A percentile compares a stretch with the other conserved stretches of the same genome.
Evolutionary conservation across 495 filamentous ascomycete species (phyloP).

Genomic region (Aspergillus taichungensis): DNA sequence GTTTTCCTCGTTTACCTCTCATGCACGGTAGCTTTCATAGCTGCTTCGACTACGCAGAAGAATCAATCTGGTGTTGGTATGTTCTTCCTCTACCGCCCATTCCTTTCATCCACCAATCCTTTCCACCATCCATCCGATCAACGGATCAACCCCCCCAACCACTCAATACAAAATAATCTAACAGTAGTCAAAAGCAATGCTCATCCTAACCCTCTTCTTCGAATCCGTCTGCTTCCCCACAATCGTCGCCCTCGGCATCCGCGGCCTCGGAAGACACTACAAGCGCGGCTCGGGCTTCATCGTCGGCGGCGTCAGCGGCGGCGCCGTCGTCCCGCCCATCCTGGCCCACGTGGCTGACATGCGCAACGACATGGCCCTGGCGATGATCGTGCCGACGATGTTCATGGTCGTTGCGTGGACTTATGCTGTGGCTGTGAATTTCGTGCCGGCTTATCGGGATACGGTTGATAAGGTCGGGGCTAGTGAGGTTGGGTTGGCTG

Average conservation of each 20-base stretch:
- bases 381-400: conserved; percentile 50
- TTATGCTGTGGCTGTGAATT: conserved; percentile 56
- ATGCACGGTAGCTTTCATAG: conserved; percentile 32
- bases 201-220: conserved; percentile 52
- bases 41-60: conserved; percentile 23
- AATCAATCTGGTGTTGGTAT: conserved; percentile 38
- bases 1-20: conserved; percentile 39
- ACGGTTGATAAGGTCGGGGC: conserved; percentile 51
- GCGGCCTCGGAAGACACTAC: conserved; percentile 50
- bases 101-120: background rate
- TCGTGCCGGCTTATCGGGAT: conserved; percentile 48
- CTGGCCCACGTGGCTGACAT: conserved; percentile 42
- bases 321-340: conserved; percentile 43
- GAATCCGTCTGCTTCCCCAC: conserved; percentile 56
- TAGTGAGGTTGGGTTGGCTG: conserved; percentile 42
- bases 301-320: conserved; percentile 49
- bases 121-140: background rate
- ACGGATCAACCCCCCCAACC: no score
- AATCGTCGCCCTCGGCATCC: conserved; percentile 52
- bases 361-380: conserved; percentile 37
- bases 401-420: conserved; percentile 47
- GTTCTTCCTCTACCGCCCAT: background rate
- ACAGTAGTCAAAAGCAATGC: conserved; percentile 29
- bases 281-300: conserved; percentile 51
- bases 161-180: background rate